Percentiles rank a stretch among this genome's conserved stretches.
Evolutionary conservation across 345 rosid genomes (phyloP).

Genomic region (Microcos paniculata): DNA sequence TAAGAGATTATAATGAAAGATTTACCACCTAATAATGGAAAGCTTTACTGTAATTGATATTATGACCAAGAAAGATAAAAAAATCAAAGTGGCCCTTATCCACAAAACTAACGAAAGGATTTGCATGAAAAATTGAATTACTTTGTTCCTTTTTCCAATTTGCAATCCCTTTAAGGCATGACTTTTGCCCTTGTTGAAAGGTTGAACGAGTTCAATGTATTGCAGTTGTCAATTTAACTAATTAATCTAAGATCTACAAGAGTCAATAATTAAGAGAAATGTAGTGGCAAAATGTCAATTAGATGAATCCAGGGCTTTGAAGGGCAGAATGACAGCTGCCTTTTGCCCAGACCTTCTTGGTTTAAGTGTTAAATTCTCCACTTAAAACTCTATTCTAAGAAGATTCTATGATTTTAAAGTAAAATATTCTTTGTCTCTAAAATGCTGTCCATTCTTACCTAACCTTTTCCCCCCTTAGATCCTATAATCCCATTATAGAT

Average conservation of each 20-base stretch:
- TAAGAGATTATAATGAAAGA: neutral
- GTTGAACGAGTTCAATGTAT: neutral
- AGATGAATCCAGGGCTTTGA: neutral
- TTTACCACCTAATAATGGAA: neutral
- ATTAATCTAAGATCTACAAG: neutral
- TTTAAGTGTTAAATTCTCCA: constrained; percentile 21
- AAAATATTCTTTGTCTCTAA: constrained; percentile 17
- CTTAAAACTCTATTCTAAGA: neutral
- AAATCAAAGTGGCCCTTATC: neutral
- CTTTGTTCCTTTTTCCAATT: neutral
- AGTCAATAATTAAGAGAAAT: neutral
- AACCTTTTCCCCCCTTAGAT: neutral
- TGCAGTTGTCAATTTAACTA: neutral
- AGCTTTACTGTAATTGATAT: neutral
- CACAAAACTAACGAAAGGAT: neutral
- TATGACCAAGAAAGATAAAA: neutral
- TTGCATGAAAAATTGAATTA: neutral
- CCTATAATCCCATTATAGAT: neutral
- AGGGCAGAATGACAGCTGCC: neutral
- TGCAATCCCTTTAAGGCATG: neutral
- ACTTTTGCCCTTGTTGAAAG: neutral
- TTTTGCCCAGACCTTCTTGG: neutral
- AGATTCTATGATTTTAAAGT: neutral
- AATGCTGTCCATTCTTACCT: constrained; percentile 1
- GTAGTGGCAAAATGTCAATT: neutral